A percentile compares a stretch with the other conserved stretches of the same genome.
These are phyloP conservation scores for Straminergon stramineum DNA, from an alignment of 225 moss, liverwort and hornwort species.

Conservation along the genomic window DNA sequence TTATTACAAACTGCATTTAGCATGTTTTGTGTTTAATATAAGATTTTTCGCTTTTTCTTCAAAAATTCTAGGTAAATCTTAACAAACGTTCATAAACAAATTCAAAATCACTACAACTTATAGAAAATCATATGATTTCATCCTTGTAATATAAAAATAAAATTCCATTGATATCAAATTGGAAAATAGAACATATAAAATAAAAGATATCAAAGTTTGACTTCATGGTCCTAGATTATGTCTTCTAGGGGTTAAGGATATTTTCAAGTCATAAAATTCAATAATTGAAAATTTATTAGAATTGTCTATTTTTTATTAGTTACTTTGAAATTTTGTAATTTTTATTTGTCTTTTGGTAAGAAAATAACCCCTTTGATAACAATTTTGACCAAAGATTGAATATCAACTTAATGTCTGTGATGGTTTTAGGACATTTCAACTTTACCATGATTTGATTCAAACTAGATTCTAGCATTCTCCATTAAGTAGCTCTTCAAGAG, in stretches of 20 bases:
- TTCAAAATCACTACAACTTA: background rate
- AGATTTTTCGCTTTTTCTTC: background rate
- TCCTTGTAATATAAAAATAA: background rate
- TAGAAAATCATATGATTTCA: background rate
- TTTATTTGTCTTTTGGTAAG: background rate
- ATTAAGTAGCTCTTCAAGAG: background rate
- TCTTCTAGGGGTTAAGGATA: no score
- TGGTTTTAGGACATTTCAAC: background rate
- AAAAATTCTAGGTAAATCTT: background rate
- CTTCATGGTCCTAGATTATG: background rate
- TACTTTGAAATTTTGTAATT: background rate
- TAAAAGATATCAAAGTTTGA: no score
- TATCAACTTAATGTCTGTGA: background rate
- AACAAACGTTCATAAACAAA: background rate
- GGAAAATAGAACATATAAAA: background rate
- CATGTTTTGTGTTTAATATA: background rate
- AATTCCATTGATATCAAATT: background rate
- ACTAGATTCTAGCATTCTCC: background rate
- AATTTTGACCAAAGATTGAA: background rate
- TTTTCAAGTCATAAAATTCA: no score
- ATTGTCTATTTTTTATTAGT: no score
- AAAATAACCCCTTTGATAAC: background rate
- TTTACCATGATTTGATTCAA: background rate
- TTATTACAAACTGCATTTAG: accelerated
- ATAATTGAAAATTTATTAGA: no score